Base-by-base conservation (phyloP, 441 rosid genomes). In the Brassica hybrid region DNA sequence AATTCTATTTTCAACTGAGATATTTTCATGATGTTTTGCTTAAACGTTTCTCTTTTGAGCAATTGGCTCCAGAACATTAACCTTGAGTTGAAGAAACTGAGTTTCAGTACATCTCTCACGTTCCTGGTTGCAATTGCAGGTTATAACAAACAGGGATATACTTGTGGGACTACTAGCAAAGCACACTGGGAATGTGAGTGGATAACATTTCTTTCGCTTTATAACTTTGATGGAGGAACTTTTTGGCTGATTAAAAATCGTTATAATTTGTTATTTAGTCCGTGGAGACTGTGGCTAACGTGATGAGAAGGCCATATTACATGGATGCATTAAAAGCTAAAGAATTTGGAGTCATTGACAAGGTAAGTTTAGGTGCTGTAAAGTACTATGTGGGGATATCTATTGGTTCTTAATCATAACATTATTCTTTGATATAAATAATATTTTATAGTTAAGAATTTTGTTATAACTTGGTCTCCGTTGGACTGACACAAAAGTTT, bases 321-420 rank as follows among this genome's bases (percentile, higher is more conserved):
- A 89, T 94, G 97, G 93, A 92, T 79, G 78, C 93, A n/a, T 80
- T 36, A 27, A 85, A 68, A 85, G 98, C 97, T 61, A 84, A 81
- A 80, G 95, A 90, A 70, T 94, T 91, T 75, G 98, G 98, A 18
- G 95, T 92, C 79, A 80, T 92, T 75, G 98, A 92, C 84, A 87
- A 79, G 85, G 97, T 94, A 74, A 76, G 85, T 74, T 21, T 43
- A 0, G 13, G 14, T 8, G 57, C 36, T 13, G 43, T 72, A 14
- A 23, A 16, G 17, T 69, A 25, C 7, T 18, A 32, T 75, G 13
- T 64, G 21, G 18, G 10, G 19, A 19, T 14, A 7, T 45, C 19
- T 17, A n/a, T 41, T 63, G 21, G 10, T 45, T 69, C 9, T 59
- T 59, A 32, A 45, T 43, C 23, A 59, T 25, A 19, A 65, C 41